Conservation (phyloP, 768 basidiomycete genomes). For the Fistulinella prunicolor region DNA sequence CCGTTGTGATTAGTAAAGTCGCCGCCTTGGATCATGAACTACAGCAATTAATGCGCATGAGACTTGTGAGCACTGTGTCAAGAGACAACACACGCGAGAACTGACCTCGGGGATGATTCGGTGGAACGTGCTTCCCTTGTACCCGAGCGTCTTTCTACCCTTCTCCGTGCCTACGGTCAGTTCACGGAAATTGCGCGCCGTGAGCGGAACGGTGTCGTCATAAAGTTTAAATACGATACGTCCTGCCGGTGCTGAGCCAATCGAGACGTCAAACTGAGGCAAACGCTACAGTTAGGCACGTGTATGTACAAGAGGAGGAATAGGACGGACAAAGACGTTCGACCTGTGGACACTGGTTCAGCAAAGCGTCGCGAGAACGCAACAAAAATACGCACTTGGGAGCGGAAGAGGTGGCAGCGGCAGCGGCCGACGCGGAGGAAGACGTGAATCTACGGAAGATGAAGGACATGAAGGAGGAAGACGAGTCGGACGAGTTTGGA, state of each 20-base stretch:
- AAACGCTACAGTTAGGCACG: no score
- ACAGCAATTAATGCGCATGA: no score
- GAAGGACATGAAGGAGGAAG: slow-evolving; percentile 40
- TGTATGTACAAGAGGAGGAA: no score
- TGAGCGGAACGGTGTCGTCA: slow-evolving; percentile 74
- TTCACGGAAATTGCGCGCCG: slow-evolving; percentile 84
- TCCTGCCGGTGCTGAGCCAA: slow-evolving; percentile 40
- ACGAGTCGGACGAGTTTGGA: slow-evolving; percentile 14
- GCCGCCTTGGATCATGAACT: slow-evolving; percentile 90
- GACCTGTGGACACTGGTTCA: slow-evolving; percentile 11
- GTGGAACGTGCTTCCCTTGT: slow-evolving; percentile 68
- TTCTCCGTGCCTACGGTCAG: slow-evolving; percentile 66
- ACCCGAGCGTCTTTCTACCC: slow-evolving; percentile 54
- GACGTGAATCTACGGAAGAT: slow-evolving; percentile 52
- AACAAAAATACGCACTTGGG: slow-evolving; percentile 12
- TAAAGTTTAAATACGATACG: slow-evolving; percentile 83
- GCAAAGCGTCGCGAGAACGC: neutral
- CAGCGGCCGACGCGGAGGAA: slow-evolving; percentile 39
- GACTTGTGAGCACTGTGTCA: no score
- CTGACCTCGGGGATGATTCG: slow-evolving; percentile 61
- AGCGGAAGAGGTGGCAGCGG: slow-evolving; percentile 12
- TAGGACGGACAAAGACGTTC: slow-evolving; percentile 33
- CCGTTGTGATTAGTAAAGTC: slow-evolving; percentile 75
- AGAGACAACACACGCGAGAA: no score
- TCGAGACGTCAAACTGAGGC: slow-evolving; percentile 71